These are phyloP conservation scores for Geranomyces michiganensis DNA, from an alignment of 192 early-diverging fungal species.

Conservation along the genomic window DNA sequence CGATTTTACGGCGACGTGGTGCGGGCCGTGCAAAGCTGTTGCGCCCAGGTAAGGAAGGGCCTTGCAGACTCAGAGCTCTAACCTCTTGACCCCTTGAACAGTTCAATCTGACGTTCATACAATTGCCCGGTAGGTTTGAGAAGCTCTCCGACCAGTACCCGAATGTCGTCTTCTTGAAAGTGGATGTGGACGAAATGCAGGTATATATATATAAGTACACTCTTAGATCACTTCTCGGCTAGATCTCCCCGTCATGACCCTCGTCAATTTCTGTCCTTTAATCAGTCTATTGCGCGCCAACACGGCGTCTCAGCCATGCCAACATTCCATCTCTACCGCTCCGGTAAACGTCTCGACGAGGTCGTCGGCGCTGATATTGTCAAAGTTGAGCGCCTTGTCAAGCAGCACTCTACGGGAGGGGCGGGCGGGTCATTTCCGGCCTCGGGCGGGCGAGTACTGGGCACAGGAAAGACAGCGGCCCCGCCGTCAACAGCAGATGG, in stretches of 20 bases:
- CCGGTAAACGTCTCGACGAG: slow-evolving; percentile 56
- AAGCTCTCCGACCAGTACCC: slow-evolving; percentile 55
- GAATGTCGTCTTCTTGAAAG: slow-evolving; percentile 72
- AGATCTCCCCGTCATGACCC: neutral
- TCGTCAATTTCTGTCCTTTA: neutral
- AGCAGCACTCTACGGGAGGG: slow-evolving; percentile 6
- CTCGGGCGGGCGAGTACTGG: slow-evolving; percentile 22
- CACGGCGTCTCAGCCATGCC: slow-evolving; percentile 70
- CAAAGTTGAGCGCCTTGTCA: slow-evolving; percentile 43
- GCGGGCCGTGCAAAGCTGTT: slow-evolving; percentile 83
- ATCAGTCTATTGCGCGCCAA: slow-evolving; percentile 35
- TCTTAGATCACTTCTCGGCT: neutral
- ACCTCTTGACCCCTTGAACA: neutral
- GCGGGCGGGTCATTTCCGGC: slow-evolving; percentile 16
- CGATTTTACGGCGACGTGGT: slow-evolving; percentile 84
- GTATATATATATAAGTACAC: slow-evolving; percentile 15
- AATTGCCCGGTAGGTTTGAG: slow-evolving; percentile 67
- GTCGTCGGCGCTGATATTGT: slow-evolving; percentile 57
- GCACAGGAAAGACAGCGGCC: slow-evolving; percentile 1
- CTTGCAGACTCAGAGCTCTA: neutral
- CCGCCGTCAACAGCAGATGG: neutral
- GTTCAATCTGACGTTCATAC: too few species aligned
- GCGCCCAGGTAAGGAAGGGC: too few species aligned
- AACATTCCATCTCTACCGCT: slow-evolving; percentile 64
- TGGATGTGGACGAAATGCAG: slow-evolving; percentile 77